A percentile compares a stretch with the other conserved stretches of the same genome.
Conservation (phyloP, 495 filamentous ascomycete species). For the Daldinia grandis region DNA sequence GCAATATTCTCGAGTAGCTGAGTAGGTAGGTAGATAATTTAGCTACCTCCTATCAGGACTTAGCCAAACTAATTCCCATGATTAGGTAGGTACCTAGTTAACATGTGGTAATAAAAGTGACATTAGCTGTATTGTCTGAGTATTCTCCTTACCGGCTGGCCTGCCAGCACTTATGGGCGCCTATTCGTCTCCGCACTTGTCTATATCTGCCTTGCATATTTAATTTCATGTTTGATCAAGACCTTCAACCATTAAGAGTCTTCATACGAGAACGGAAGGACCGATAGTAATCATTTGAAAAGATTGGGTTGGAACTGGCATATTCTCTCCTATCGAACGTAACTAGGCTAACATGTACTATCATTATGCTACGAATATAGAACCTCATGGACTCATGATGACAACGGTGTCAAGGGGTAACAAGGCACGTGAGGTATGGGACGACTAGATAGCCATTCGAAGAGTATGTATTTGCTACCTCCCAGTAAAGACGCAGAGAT, state of each 20-base stretch:
- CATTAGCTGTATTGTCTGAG: too few species aligned
- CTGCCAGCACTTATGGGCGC: not conserved
- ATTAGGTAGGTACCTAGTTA: too few species aligned
- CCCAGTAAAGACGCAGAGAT: not conserved
- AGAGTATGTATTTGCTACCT: conserved; percentile 2
- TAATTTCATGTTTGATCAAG: not conserved
- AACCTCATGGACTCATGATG: not conserved
- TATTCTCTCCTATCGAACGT: not conserved
- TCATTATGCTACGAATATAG: not conserved
- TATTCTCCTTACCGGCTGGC: not conserved
- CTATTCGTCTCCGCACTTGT: too few species aligned
- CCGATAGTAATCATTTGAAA: not conserved
- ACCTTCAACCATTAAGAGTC: not conserved
- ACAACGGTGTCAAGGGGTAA: not conserved
- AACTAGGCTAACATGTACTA: not conserved
- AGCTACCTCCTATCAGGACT: too few species aligned
- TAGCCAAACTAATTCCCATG: too few species aligned
- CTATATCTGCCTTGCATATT: not conserved
- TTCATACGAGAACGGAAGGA: not conserved
- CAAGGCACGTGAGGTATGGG: not conserved
- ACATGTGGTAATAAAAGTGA: too few species aligned
- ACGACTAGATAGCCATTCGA: not conserved
- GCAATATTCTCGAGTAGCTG: too few species aligned
- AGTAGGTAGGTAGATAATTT: too few species aligned
- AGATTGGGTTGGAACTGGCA: not conserved